phyloP scores from a whole-genome alignment of 306 rosid species.

The Fragaria ananassa region DNA sequence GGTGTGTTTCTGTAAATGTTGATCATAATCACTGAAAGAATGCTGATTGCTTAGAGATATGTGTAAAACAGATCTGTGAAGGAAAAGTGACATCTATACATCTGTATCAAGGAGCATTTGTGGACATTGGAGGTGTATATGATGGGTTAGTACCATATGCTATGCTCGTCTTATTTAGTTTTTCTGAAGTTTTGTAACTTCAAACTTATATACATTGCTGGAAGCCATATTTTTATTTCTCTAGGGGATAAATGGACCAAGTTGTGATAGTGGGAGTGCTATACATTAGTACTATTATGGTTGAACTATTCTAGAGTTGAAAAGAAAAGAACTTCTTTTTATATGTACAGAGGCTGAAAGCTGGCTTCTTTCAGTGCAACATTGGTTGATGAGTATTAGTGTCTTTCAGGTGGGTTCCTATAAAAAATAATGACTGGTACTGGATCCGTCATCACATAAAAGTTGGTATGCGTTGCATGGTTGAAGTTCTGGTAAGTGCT shows the following conservation, averaged over 20 bases:
- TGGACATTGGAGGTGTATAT: slow-evolving; percentile 94
- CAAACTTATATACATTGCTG: background rate
- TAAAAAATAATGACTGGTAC: slow-evolving; percentile 89
- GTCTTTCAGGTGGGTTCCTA: slow-evolving; percentile 88
- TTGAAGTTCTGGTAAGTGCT: slow-evolving; percentile 80
- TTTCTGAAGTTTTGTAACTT: background rate
- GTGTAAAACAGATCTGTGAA: slow-evolving; percentile 64
- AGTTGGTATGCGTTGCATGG: slow-evolving; percentile 84
- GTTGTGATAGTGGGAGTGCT: background rate
- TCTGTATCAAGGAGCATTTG: slow-evolving; percentile 97
- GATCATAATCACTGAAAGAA: background rate
- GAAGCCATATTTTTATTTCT: background rate
- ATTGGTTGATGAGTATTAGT: slow-evolving; percentile 32
- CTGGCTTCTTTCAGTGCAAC: slow-evolving; percentile 1
- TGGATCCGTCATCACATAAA: slow-evolving; percentile 98
- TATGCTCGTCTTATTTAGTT: background rate
- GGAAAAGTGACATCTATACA: slow-evolving; percentile 80
- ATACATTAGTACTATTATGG: background rate
- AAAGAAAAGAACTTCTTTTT: background rate
- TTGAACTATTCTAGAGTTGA: background rate
- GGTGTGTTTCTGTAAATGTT: background rate
- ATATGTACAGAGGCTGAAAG: background rate
- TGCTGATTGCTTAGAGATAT: slow-evolving; percentile 7
- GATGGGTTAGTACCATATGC: slow-evolving; percentile 63
- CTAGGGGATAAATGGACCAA: background rate